These are phyloP conservation scores for Pezicula carpinea DNA, from an alignment of 2,329 filamentous ascomycete genomes.

Conservation along the genomic window DNA sequence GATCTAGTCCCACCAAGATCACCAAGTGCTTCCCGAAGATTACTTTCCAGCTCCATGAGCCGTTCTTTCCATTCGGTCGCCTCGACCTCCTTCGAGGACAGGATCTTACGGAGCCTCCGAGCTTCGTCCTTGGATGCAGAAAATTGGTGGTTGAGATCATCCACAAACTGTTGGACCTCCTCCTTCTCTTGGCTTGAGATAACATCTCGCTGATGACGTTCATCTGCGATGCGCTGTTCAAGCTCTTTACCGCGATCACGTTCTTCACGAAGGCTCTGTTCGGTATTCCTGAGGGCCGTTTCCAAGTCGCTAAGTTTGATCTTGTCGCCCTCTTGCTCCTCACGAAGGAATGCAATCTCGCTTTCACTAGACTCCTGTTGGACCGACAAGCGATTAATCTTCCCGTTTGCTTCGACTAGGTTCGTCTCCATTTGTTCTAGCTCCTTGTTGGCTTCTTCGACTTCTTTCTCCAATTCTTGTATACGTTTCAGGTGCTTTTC, in stretches of 20 bases:
- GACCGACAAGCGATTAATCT: constrained; percentile 81
- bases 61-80: constrained; percentile 88
- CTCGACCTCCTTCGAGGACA: constrained; percentile 82
- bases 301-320: constrained; percentile 95
- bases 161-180: constrained; percentile 88
- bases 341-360: constrained; percentile 90
- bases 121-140: constrained; percentile 81
- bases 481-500: constrained; percentile 74
- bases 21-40: constrained; percentile 79
- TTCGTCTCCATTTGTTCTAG: constrained; percentile 81
- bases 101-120: constrained; percentile 73
- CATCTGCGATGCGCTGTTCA: constrained; percentile 70
- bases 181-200: constrained; percentile 87
- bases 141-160: constrained; percentile 84
- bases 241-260: constrained; percentile 70
- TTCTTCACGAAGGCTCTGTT: constrained; percentile 77
- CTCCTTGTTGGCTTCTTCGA: constrained; percentile 80
- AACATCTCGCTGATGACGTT: constrained; percentile 81
- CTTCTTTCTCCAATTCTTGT: constrained; percentile 75
- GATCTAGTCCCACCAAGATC: constrained; percentile 83
- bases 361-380: constrained; percentile 89
- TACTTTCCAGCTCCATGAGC: constrained; percentile 83
- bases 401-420: constrained; percentile 78
- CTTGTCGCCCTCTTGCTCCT: constrained; percentile 97
- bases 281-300: constrained; percentile 72